These are phyloP conservation scores for Camellia japonica DNA, from an alignment of 148 eudicot genomes.

Conservation along the genomic window DNA sequence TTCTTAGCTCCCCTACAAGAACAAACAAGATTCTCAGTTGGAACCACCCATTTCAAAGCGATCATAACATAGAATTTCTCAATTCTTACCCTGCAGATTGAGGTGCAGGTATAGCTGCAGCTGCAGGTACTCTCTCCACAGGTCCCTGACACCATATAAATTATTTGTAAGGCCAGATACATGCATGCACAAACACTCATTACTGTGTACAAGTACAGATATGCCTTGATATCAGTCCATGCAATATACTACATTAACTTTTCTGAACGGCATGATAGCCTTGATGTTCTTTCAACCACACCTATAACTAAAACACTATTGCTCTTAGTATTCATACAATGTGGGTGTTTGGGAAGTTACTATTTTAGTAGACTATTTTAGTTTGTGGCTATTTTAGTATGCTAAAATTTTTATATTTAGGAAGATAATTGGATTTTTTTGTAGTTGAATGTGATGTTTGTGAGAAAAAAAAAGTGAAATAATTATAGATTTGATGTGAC, in stretches of 20 bases:
- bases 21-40: background rate
- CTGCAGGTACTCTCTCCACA: slow-evolving; percentile 35
- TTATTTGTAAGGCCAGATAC: background rate
- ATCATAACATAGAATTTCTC: background rate
- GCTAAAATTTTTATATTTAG: no score
- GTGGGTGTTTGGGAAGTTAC: no score
- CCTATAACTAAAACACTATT: background rate
- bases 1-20: slow-evolving; percentile 29
- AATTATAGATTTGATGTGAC: no score
- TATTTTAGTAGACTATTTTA: no score
- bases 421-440: no score
- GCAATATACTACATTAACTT: background rate
- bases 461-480: no score
- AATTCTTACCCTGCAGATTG: background rate
- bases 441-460: no score
- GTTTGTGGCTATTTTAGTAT: no score
- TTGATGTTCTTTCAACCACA: background rate
- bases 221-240: background rate
- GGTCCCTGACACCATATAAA: slow-evolving; percentile 28
- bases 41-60: background rate
- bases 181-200: background rate
- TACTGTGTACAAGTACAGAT: background rate
- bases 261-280: background rate
- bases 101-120: slow-evolving; percentile 22
- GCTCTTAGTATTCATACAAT: background rate